Evolutionary conservation across 2,329 filamentous ascomycete species (phyloP), one percentile per base, ranked within the genome.

Genomic region (Alternaria longipes): DNA sequence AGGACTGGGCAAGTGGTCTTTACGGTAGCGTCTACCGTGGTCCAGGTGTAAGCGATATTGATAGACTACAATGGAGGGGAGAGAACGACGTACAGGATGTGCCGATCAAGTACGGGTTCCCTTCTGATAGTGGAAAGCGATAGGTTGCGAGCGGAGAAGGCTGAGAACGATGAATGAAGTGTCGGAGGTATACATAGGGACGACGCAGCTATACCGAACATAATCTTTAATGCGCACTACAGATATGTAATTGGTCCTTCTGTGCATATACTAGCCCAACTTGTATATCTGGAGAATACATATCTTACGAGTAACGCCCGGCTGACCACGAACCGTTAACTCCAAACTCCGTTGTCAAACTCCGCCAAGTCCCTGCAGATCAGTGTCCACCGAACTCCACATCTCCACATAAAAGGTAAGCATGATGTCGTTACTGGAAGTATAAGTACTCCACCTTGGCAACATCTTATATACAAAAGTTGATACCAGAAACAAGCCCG

Each of bases 1-100:
- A 81, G 56, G 78, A 82, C 16, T 89, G 86, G 85, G 86, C 85
- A 1, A 84, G 80, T 24, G 87, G 87, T 0, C 54, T 84, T 47
- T 88, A 89, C 71, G 87, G 87, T 0, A 86, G 86, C 63, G 81
- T 86, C 11, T 90, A 89, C 70, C 76, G 82, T 59, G 87, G 87
- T 0, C 87, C 87, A 1, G 87, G 87, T 0, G 85, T 88, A 2
- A 77, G 79, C 8, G 76, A 78, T 44, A 73, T 81, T 62, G 87
- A 89, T 74, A 77, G 87, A 54, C 76, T 78, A 71, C 85, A 83
- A 26, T 89, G 86, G 85, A 83, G 80, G 74, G 75, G 80, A 74
- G 84, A 83, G 74, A 80, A 78, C 56, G 62, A 65, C 4, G 65
- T 78, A 8, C 32, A 74, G 36, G 62, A 47, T 1, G 63, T 68